phyloP scores from a whole-genome alignment of 2,329 filamentous ascomycete genomes.

The Esteya vermicola region DNA sequence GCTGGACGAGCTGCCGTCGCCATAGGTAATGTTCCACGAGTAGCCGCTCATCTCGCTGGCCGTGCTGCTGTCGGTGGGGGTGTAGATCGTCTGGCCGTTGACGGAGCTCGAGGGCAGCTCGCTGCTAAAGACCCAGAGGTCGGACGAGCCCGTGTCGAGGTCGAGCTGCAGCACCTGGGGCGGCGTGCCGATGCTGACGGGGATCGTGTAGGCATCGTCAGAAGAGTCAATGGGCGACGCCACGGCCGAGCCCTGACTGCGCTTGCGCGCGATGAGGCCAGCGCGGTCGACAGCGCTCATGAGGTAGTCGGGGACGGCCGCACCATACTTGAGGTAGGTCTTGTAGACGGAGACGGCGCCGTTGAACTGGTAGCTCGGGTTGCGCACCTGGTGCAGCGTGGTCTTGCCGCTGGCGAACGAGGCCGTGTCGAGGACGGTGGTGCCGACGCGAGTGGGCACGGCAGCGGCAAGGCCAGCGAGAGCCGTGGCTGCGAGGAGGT shows the following conservation, averaged over 20 bases:
- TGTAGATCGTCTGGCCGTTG: slow-evolving; percentile 23
- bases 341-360: slow-evolving; percentile 20
- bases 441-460: slow-evolving; percentile 15
- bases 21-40: slow-evolving; percentile 26
- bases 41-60: slow-evolving; percentile 17
- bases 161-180: slow-evolving; percentile 44
- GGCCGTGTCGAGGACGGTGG: slow-evolving; percentile 19
- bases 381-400: slow-evolving; percentile 21
- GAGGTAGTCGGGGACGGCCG: slow-evolving; percentile 20
- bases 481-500: slow-evolving; percentile 13
- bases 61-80: slow-evolving; percentile 22
- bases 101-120: slow-evolving; percentile 18
- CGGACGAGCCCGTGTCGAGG: slow-evolving; percentile 54
- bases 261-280: slow-evolving; percentile 4
- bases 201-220: slow-evolving; percentile 37
- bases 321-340: slow-evolving; percentile 24
- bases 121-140: slow-evolving; percentile 39
- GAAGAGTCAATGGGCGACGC: slow-evolving; percentile 28
- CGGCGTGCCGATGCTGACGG: slow-evolving; percentile 42
- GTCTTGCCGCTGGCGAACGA: too few species aligned
- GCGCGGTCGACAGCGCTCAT: slow-evolving; percentile 16
- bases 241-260: slow-evolving; percentile 18
- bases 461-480: slow-evolving; percentile 17
- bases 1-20: slow-evolving; percentile 24
- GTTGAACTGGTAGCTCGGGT: slow-evolving; percentile 21